Conservation (phyloP, 2,329 filamentous ascomycete species). For the Penicillium sp. region DNA sequence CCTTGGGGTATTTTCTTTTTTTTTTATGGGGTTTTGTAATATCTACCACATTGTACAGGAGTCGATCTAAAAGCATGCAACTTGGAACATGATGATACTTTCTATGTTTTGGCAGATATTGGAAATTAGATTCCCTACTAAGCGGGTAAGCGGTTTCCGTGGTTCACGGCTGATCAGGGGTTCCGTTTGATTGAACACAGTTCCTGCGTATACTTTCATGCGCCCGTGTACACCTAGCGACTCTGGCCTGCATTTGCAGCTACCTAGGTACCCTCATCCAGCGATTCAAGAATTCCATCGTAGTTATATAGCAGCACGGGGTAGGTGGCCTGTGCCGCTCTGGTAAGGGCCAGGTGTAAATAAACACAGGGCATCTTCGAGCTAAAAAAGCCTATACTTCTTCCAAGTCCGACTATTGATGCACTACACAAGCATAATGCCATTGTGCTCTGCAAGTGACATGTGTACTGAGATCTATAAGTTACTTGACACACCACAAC, state of each 20-base stretch:
- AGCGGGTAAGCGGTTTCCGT: conserved; percentile 1
- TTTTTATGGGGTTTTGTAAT: conserved; percentile 1
- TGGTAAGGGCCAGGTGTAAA: not conserved
- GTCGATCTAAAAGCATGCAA: conserved; percentile 2
- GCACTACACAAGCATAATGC: not conserved
- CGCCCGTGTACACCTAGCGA: not conserved
- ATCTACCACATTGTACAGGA: conserved; percentile 1
- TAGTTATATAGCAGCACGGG: not conserved
- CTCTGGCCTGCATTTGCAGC: not conserved
- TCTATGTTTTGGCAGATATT: not conserved
- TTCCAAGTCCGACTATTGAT: not conserved
- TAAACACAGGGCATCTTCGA: conserved; percentile 11
- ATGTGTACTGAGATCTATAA: not conserved
- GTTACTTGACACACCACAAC: not conserved
- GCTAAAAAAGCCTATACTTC: conserved; percentile 3
- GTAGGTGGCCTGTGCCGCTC: not conserved
- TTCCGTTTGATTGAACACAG: conserved; percentile 8
- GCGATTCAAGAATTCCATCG: too few relatives aligned
- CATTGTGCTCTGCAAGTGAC: not conserved
- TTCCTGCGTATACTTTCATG: conserved; percentile 4
- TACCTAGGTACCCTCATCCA: not conserved
- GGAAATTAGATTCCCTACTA: conserved; percentile 13
- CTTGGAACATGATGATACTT: not conserved
- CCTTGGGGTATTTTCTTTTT: not conserved
- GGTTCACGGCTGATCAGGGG: conserved; percentile 19